Evolutionary conservation across 2,329 filamentous ascomycete species (phyloP).

Genomic region (Claviceps lovelessii): DNA sequence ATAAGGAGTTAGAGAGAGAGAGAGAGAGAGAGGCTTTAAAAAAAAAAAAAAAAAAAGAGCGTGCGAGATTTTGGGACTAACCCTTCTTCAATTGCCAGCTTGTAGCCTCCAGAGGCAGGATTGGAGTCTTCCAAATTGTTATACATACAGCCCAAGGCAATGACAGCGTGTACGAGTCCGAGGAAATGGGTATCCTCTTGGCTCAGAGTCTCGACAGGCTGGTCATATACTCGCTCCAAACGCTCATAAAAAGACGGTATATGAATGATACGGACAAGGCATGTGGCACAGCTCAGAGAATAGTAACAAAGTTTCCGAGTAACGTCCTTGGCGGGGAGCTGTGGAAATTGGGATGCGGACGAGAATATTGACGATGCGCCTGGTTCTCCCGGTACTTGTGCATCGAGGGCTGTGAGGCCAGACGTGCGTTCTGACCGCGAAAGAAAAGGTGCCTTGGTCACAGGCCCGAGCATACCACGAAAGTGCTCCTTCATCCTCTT

Average conservation of each 20-base stretch:
- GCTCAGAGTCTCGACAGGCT: constrained; percentile 44
- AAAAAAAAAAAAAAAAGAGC: background rate
- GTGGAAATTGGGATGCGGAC: constrained; percentile 37
- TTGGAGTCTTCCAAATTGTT: constrained; percentile 39
- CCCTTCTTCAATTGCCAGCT: constrained; percentile 41
- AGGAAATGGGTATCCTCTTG: constrained; percentile 54
- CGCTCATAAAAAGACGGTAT: constrained; percentile 65
- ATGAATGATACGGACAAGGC: constrained; percentile 58
- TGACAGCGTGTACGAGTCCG: constrained; percentile 54
- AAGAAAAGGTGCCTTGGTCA: constrained; percentile 45
- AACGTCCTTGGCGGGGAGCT: constrained; percentile 53
- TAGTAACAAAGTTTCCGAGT: constrained; percentile 40
- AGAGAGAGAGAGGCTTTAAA: constrained; percentile 10
- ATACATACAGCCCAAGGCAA: constrained; percentile 63
- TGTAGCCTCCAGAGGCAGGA: constrained; percentile 33
- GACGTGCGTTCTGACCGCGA: constrained; percentile 33
- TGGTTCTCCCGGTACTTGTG: constrained; percentile 45
- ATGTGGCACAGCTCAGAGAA: constrained; percentile 42
- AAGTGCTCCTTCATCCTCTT: constrained; percentile 79
- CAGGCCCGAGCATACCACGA: constrained; percentile 56
- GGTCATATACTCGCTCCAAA: constrained; percentile 65
- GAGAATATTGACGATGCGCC: constrained; percentile 43
- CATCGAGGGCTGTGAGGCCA: constrained; percentile 48
- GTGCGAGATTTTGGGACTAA: constrained; percentile 17
- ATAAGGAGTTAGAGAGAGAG: constrained; percentile 4